Base-by-base conservation (phyloP, 225 moss, liverwort and hornwort genomes). In the Rhytidiadelphus loreus region DNA sequence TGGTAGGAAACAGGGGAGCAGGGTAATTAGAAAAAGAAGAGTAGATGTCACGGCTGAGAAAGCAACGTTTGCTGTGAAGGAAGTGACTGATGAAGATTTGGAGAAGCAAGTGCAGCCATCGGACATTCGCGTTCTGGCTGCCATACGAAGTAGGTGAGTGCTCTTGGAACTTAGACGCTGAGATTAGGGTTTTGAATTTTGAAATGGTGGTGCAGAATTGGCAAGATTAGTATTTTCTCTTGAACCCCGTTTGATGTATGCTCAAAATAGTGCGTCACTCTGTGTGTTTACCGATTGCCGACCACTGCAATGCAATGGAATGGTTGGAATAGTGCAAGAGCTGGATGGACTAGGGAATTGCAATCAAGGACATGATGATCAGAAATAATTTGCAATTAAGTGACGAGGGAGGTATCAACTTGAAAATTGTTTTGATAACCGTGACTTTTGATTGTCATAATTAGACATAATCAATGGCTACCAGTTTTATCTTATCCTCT, bases 111-210 rank as follows among this genome's bases (percentile, higher is more conserved):
- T 94, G 46, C 83, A 89, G 81, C 90, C 88, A 12, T 86, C 88
- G 35, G 90, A 94, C 82, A 48, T 78, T 59, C 89, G 78, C 56
- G 68, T 93, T 65, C 90, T 94, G 72, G 85, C 92, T 86, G 90
- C 92, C n/a, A 84, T 93, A 37, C 88, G 83, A 94, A 93, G 94
- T 85, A 89, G 90, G 94, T 94, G 66, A 55, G 94, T 72, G 25
- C 43, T 63, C 44, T 44, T 73, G 32, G 69, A 81, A 24, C 59
- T 59, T 39, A 13, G 59, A 29, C n/a, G 58, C 29, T 65, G 48
- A 60, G 72, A 14, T 59, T 43, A 35, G 76, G 70, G 17, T 70
- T 68, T 41, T 86, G 59, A 43, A 80, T 80, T 58, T 43, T 19
- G 59, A 58, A 58, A 59, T 30, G 19, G 59, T 18, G 59, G 59